phyloP scores from a whole-genome alignment of 1,139 yeast genomes.

The Taphrina communis region DNA sequence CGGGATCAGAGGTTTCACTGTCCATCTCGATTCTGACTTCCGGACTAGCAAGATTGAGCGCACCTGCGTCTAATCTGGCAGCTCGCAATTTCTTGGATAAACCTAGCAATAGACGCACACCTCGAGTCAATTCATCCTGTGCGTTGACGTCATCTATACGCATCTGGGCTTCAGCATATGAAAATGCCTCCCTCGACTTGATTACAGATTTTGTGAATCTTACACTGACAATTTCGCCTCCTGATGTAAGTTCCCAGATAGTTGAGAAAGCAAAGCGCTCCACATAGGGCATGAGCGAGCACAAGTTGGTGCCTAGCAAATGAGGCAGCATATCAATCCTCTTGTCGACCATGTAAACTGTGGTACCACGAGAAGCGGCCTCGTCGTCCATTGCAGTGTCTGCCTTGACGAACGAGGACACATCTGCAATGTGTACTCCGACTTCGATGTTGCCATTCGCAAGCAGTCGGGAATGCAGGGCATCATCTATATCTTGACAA shows the following conservation, averaged over 20 bases:
- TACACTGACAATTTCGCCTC: slow-evolving; percentile 84
- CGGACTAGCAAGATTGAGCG: slow-evolving; percentile 94
- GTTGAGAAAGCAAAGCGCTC: slow-evolving; percentile 96
- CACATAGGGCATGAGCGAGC: slow-evolving; percentile 93
- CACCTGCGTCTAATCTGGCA: slow-evolving; percentile 90
- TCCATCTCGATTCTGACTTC: slow-evolving; percentile 98
- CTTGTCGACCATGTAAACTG: slow-evolving; percentile 96
- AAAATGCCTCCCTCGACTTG: slow-evolving; percentile 89
- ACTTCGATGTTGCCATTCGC: slow-evolving; percentile 96
- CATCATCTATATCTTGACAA: slow-evolving; percentile 99
- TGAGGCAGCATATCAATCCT: slow-evolving; percentile 99
- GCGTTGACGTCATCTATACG: slow-evolving; percentile 82
- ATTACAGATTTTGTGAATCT: slow-evolving; percentile 87
- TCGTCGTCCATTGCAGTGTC: slow-evolving; percentile 91
- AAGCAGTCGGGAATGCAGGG: slow-evolving; percentile 80
- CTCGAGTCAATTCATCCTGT: slow-evolving; percentile 81
- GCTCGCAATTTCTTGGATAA: slow-evolving; percentile 85
- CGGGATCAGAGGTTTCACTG: slow-evolving; percentile 95
- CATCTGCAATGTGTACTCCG: slow-evolving; percentile 99
- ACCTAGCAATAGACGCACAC: slow-evolving; percentile 80
- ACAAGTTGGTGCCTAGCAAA: slow-evolving; percentile 91
- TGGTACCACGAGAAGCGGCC: slow-evolving; percentile 96
- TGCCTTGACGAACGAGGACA: slow-evolving; percentile 93
- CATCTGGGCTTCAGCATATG: slow-evolving; percentile 90
- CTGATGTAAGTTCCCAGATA: slow-evolving; percentile 87